phyloP scores from a whole-genome alignment of 2,329 filamentous ascomycete species.

The Purpureocillium takamizusanense region DNA sequence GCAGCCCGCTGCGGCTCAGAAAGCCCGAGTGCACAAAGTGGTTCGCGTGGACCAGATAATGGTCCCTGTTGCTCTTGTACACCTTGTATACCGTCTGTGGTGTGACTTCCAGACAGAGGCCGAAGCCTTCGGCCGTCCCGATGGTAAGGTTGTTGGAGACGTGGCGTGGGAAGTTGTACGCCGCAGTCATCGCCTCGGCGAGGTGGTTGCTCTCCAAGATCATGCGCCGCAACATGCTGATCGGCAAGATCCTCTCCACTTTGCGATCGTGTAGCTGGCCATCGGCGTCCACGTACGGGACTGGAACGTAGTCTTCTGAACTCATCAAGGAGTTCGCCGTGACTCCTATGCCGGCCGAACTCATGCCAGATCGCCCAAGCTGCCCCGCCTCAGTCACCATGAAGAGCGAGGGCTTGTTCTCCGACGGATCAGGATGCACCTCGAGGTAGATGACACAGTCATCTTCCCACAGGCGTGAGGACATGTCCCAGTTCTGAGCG shows the following conservation, averaged over 20 bases:
- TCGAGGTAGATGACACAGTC: conserved; percentile 18
- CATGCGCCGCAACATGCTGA: conserved; percentile 13
- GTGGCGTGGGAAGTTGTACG: conserved; percentile 11
- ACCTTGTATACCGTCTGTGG: conserved; percentile 8
- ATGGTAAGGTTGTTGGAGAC: conserved; percentile 17
- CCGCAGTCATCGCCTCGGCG: conserved; percentile 7
- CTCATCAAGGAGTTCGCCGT: conserved; percentile 17
- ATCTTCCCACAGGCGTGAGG: conserved; percentile 8
- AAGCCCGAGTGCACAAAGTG: conserved; percentile 12
- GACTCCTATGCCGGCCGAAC: conserved; percentile 15
- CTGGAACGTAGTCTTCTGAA: conserved; percentile 13
- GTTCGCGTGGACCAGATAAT: conserved; percentile 16
- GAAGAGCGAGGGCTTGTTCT: conserved; percentile 11
- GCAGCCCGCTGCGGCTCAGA: conserved; percentile 4
- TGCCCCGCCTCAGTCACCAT: conserved; percentile 19
- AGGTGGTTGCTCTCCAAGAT: conserved; percentile 12
- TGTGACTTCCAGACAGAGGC: conserved; percentile 14
- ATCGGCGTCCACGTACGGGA: background rate
- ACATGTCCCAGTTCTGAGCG: conserved; percentile 46
- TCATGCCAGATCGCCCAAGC: conserved; percentile 18
- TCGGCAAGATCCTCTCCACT: conserved; percentile 9
- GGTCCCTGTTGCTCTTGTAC: conserved; percentile 8
- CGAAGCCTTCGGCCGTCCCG: conserved; percentile 10
- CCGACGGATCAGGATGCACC: conserved; percentile 8
- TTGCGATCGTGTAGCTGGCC: conserved; percentile 2